Evolutionary conservation across 495 filamentous ascomycete genomes (phyloP), one percentile per base, ranked within the genome.

Genomic region (Penicillium angulare): DNA sequence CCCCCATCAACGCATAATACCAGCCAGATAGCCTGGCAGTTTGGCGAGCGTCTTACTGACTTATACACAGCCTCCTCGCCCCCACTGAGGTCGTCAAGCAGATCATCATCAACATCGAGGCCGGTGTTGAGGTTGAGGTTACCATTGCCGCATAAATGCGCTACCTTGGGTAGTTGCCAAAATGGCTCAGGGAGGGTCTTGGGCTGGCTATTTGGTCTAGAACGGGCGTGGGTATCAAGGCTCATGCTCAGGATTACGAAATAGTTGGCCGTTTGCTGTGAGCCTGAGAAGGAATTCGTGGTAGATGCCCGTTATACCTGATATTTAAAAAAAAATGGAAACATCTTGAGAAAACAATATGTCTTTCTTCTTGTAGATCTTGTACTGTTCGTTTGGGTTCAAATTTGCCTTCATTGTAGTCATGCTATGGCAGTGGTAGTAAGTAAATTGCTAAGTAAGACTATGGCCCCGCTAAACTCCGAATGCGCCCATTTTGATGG

Each of bases 71-170:
- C 79, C 80, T 97, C 50, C 93, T 92, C 73, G 93, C 93, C 53
- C 93, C 93, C 47, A 98, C 93, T 63, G 93, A 98, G 83, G 90
- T 96, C 53, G 93, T 98, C 74, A 98, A 98, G 86, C 91, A 96
- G 84, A 97, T 98, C 83, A 98, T 98, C 74, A 91, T 97, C 81
- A 98, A 98, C 82, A 97, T 98, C 75, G 93, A 98, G 86, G 93
- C 93, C 55, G 93, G 93, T 82, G 93, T 98, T 71, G 93, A 98
- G 85, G 93, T 98, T 65, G 93, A 98, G 84, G 93, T 98, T 61
- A 98, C 93, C 66, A 98, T 98, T 79, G 93, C 93, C 72, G 92
- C 93, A 73, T 98, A 90, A 82, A 69, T 65, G 51, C 32, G 36
- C 49, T 59, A 55, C 50, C 49, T 52, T 52, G 22, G 16, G 42